Conservation (phyloP, 2,329 filamentous ascomycete genomes). For the Aspergillus fijiensis region DNA sequence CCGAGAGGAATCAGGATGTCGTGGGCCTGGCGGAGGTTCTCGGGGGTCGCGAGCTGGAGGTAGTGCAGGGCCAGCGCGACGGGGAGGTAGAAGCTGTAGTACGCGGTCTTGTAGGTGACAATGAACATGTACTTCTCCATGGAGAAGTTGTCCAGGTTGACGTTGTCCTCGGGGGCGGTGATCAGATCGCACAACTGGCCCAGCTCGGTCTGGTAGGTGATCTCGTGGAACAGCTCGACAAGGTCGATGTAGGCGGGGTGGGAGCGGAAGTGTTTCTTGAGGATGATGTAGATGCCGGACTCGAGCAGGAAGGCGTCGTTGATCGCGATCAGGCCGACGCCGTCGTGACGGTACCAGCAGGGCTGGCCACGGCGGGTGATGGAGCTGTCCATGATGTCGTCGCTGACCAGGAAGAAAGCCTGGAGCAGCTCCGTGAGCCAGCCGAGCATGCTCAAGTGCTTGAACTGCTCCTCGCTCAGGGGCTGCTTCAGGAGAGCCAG, state of each 20-base stretch:
- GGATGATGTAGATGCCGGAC: constrained; percentile 80
- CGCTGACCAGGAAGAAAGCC: constrained; percentile 96
- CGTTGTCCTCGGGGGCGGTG: constrained; percentile 89
- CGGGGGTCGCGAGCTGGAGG: constrained; percentile 76
- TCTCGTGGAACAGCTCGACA: constrained; percentile 94
- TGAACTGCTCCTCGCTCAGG: constrained; percentile 80
- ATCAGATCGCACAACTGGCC: constrained; percentile 93
- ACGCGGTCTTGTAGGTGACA: constrained; percentile 98
- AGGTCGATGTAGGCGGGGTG: constrained; percentile 89
- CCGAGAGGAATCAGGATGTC: constrained; percentile 95
- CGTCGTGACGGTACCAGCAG: constrained; percentile 91
- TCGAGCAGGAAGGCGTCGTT: constrained; percentile 98
- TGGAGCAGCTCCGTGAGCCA: constrained; percentile 99
- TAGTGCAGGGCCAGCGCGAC: constrained; percentile 87
- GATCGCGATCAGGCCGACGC: constrained; percentile 94
- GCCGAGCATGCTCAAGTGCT: constrained; percentile 80
- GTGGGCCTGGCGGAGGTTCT: constrained; percentile 85
- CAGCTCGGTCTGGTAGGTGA: constrained; percentile 89
- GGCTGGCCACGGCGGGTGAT: constrained; percentile 92
- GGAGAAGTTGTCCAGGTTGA: constrained; percentile 93
- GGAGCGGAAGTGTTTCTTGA: constrained; percentile 89
- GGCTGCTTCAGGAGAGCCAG: constrained; percentile 72
- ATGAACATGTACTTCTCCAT: constrained; percentile 94
- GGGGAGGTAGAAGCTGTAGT: constrained; percentile 98
- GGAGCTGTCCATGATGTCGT: constrained; percentile 97